Evolutionary conservation across 805 yeast species (phyloP).

Genomic region (Candida tammaniensis): DNA sequence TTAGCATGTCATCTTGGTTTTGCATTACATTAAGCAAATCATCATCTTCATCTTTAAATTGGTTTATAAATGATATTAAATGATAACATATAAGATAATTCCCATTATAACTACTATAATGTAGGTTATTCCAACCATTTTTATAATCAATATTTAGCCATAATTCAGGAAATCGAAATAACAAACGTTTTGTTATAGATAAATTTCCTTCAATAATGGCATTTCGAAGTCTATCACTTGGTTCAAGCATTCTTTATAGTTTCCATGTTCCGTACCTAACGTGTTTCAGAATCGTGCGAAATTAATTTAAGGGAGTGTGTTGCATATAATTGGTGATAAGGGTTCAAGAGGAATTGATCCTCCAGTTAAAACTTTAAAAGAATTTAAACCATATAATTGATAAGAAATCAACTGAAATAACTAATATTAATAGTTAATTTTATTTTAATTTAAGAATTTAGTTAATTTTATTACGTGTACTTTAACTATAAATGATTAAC

Average conservation of each 20-base stretch:
- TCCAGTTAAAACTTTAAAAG: too few species aligned
- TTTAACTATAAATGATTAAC: conserved; percentile 3
- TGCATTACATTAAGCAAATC: conserved; percentile 15
- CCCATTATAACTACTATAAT: conserved; percentile 41
- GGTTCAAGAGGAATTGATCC: too few species aligned
- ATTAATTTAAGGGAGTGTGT: conserved; percentile 5
- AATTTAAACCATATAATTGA: too few species aligned
- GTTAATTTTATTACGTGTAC: too few species aligned
- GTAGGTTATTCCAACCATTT: conserved; percentile 42
- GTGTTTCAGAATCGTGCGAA: too few species aligned
- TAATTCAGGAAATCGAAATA: conserved; percentile 39
- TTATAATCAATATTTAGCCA: conserved; percentile 41
- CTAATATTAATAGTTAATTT: too few species aligned
- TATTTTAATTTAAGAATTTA: too few species aligned
- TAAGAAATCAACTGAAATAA: too few species aligned
- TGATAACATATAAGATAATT: conserved; percentile 42
- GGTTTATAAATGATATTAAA: conserved; percentile 29
- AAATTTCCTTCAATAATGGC: conserved; percentile 39
- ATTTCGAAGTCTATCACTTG: conserved; percentile 33
- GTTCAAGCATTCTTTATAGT: conserved; percentile 30
- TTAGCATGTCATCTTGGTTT: conserved; percentile 26
- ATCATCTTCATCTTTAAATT: conserved; percentile 14
- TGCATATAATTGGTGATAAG: too few species aligned
- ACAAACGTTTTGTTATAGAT: conserved; percentile 35
- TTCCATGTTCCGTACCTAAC: too few species aligned